Evolutionary conservation across 163 green algal genomes (phyloP).

Genomic region (Scenedesmus sp.): DNA sequence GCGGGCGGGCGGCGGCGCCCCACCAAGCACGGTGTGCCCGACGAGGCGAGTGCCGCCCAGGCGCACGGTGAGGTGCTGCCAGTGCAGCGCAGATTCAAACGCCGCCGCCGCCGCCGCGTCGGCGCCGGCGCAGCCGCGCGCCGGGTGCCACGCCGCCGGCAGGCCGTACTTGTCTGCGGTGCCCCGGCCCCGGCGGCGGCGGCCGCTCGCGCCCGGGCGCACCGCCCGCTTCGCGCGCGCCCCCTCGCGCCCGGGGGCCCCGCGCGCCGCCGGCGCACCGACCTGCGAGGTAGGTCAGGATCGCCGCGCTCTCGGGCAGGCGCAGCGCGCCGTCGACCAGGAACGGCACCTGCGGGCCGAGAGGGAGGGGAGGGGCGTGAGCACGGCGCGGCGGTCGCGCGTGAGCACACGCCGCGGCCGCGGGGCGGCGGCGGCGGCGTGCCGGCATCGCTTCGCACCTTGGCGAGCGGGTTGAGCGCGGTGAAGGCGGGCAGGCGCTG

Average conservation of each 20-base stretch:
- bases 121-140: neutral
- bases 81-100: constrained; percentile 59
- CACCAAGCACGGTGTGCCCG: constrained; percentile 51
- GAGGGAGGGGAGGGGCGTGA: neutral
- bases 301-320: constrained; percentile 64
- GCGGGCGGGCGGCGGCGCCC: neutral
- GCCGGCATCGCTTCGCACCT: constrained; percentile 43
- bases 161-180: constrained; percentile 23
- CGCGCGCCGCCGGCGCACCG: no score
- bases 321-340: constrained; percentile 43
- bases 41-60: constrained; percentile 36
- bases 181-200: no score
- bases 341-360: constrained; percentile 10
- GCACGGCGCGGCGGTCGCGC: neutral
- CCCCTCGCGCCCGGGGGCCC: no score
- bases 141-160: constrained; percentile 25
- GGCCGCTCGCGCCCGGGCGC: no score
- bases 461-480: constrained; percentile 63
- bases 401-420: neutral
- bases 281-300: constrained; percentile 67
- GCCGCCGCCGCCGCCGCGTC: constrained; percentile 17
- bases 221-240: no score
- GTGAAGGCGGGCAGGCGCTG: constrained; percentile 45
- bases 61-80: constrained; percentile 56
- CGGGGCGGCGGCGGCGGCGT: neutral